Conservation (phyloP, 1,139 yeast species). For the Yamadazyma kanchanaburiensis region DNA sequence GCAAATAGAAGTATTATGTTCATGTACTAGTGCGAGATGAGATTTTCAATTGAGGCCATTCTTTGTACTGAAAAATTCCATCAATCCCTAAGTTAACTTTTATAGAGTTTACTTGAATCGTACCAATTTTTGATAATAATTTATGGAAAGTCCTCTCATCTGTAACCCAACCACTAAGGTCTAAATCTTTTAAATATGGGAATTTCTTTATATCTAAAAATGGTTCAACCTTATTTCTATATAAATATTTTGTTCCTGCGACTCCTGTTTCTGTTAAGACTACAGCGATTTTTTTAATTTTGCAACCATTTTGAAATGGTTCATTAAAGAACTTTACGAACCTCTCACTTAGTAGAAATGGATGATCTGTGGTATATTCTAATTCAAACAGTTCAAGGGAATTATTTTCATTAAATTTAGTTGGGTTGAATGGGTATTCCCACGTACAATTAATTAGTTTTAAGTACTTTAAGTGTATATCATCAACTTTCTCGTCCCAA, state of each 20-base stretch:
- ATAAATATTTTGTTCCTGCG: slow-evolving; percentile 11
- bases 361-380: slow-evolving; percentile 23
- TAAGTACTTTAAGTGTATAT: slow-evolving; percentile 11
- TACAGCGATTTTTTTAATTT: slow-evolving; percentile 19
- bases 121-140: slow-evolving; percentile 1
- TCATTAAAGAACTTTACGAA: slow-evolving; percentile 25
- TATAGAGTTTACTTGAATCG: slow-evolving; percentile 1
- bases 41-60: slow-evolving; percentile 5
- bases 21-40: slow-evolving; percentile 2
- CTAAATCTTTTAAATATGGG: slow-evolving; percentile 18
- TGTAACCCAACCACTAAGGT: slow-evolving; percentile 23
- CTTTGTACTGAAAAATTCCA: neutral
- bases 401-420: slow-evolving; percentile 28
- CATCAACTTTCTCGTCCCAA: slow-evolving; percentile 19
- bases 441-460: slow-evolving; percentile 36
- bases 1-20: neutral
- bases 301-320: slow-evolving; percentile 14
- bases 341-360: slow-evolving; percentile 38
- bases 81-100: slow-evolving; percentile 2
- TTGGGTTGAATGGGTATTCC: slow-evolving; percentile 41
- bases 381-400: slow-evolving; percentile 21
- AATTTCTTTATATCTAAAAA: slow-evolving; percentile 15
- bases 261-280: slow-evolving; percentile 9
- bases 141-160: slow-evolving; percentile 5
- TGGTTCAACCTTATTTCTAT: slow-evolving; percentile 13